phyloP scores from a whole-genome alignment of 768 basidiomycete species.

The Cyclocybe aegerita region DNA sequence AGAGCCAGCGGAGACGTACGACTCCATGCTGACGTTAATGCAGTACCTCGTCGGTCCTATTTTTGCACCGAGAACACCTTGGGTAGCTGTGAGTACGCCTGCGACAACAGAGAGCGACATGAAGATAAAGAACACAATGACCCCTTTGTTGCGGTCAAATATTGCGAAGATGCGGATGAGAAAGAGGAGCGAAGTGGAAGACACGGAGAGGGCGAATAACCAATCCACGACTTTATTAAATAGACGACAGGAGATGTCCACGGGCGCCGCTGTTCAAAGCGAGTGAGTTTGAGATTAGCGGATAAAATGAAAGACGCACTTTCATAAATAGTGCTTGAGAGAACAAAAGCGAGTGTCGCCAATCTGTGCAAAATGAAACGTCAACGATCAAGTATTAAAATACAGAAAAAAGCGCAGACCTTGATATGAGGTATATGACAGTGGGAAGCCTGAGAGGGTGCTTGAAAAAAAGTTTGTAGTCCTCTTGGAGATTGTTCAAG shows the following conservation, averaged over 20 bases:
- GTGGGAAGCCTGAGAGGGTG: slow-evolving; percentile 17
- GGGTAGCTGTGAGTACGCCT: slow-evolving; percentile 20
- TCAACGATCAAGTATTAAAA: background rate
- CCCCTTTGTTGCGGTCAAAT: slow-evolving; percentile 17
- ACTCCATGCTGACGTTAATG: slow-evolving; percentile 10
- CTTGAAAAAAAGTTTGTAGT: slow-evolving; percentile 19
- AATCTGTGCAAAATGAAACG: slow-evolving; percentile 2
- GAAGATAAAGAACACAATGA: slow-evolving; percentile 23
- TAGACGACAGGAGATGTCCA: no score
- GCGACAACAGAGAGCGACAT: slow-evolving; percentile 31
- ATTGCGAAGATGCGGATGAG: slow-evolving; percentile 26
- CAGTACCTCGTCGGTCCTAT: slow-evolving; percentile 26
- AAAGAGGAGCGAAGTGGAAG: slow-evolving; percentile 25
- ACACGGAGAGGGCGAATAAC: slow-evolving; percentile 19
- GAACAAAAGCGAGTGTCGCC: slow-evolving; percentile 10
- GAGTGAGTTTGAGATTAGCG: background rate
- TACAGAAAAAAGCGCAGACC: slow-evolving; percentile 9
- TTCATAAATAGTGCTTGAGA: slow-evolving; percentile 11
- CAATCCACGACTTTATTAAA: slow-evolving; percentile 12
- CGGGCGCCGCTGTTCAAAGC: slow-evolving; percentile 8
- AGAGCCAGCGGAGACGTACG: slow-evolving; percentile 12
- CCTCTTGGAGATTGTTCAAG: slow-evolving; percentile 17
- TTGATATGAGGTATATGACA: slow-evolving; percentile 21
- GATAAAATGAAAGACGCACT: slow-evolving; percentile 6
- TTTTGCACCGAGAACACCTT: slow-evolving; percentile 16